phyloP scores from a whole-genome alignment of 768 basidiomycete genomes.

The Neoboletus subvelutipes region DNA sequence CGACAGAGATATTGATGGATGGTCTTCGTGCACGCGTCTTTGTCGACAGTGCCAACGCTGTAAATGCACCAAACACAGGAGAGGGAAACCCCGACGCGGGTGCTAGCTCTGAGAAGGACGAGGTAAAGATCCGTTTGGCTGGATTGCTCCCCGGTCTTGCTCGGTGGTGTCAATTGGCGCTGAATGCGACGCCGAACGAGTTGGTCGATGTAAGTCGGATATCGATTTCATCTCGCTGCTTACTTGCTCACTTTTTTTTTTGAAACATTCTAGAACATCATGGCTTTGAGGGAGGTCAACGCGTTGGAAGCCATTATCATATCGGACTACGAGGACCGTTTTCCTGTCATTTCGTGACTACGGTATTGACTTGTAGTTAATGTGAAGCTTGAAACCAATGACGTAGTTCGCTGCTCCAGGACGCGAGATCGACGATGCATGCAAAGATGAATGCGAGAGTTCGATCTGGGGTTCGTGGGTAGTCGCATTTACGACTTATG shows the following conservation, averaged over 20 bases:
- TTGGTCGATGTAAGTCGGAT: slow-evolving; percentile 69
- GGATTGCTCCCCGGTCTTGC: slow-evolving; percentile 78
- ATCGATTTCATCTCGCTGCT: background rate
- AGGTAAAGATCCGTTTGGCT: slow-evolving; percentile 65
- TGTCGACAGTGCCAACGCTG: slow-evolving; percentile 26
- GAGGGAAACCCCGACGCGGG: too few species aligned
- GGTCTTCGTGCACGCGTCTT: slow-evolving; percentile 69
- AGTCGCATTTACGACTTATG: too few species aligned
- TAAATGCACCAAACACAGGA: slow-evolving; percentile 9
- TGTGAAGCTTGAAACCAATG: background rate
- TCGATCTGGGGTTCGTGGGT: background rate
- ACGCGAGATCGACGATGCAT: background rate
- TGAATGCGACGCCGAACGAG: slow-evolving; percentile 74
- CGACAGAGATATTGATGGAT: slow-evolving; percentile 61
- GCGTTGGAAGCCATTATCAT: slow-evolving; percentile 75
- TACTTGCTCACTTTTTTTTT: slow-evolving; percentile 3
- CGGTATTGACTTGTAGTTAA: background rate
- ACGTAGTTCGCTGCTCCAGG: background rate
- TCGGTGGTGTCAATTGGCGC: slow-evolving; percentile 69
- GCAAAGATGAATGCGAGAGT: background rate
- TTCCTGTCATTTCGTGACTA: slow-evolving; percentile 21
- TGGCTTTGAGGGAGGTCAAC: slow-evolving; percentile 60
- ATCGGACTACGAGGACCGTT: slow-evolving; percentile 60
- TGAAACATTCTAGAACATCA: slow-evolving; percentile 46
- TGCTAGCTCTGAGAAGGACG: too few species aligned